A percentile compares a stretch with the other conserved stretches of the same genome.
Conservation (phyloP, 108 stramenopile species). For the Skeletonema grethae region DNA sequence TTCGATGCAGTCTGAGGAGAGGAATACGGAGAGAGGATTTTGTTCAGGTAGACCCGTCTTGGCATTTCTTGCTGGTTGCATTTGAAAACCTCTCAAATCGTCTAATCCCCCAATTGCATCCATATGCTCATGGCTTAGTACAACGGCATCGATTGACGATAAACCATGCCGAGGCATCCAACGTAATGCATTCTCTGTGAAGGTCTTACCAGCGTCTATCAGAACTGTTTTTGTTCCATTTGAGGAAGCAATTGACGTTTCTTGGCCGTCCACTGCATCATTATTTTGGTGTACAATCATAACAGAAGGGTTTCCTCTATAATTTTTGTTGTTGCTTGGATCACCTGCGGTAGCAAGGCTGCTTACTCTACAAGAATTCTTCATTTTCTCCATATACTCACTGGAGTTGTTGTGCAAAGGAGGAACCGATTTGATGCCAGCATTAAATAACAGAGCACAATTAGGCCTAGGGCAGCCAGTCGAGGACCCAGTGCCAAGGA, state of each 20-base stretch:
- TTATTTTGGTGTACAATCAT: conserved; percentile 61
- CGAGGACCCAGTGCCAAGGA: conserved; percentile 75
- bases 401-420: conserved; percentile 5
- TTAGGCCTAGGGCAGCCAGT: conserved; percentile 83
- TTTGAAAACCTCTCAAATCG: conserved; percentile 84
- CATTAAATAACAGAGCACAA: conserved; percentile 68
- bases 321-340: conserved; percentile 81
- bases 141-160: conserved; percentile 68
- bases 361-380: conserved; percentile 54
- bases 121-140: conserved; percentile 87
- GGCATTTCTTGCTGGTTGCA: conserved; percentile 12
- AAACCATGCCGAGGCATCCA: conserved; percentile 77
- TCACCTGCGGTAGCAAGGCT: conserved; percentile 66
- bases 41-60: conserved; percentile 37
- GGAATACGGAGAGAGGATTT: conserved; percentile 60
- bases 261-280: conserved; percentile 21
- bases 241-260: background rate
- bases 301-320: conserved; percentile 83
- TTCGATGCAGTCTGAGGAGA: conserved; percentile 55
- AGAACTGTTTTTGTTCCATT: conserved; percentile 52
- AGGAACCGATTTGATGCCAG: conserved; percentile 16
- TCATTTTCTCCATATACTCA: conserved; percentile 17
- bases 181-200: conserved; percentile 76
- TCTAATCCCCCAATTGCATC: conserved; percentile 81
- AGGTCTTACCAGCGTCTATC: conserved; percentile 91